Base-by-base conservation (phyloP, 169 alveolate species). In the Plasmodium vivax region DNA sequence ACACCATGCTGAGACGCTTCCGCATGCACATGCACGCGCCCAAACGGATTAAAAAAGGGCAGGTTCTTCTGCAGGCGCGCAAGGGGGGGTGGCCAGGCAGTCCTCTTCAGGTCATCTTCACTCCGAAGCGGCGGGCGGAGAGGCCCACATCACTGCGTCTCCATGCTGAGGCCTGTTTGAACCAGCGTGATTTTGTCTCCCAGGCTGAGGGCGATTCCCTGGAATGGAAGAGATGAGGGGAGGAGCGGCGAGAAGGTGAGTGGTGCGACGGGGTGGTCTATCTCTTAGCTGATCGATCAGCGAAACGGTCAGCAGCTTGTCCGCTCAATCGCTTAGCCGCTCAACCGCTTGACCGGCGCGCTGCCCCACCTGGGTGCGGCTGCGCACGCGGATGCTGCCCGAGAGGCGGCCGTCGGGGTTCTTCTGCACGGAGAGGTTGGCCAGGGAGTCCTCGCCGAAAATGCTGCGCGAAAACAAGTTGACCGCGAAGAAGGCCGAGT, bases 401-500 rank as follows among this genome's bases (percentile, higher is more conserved):
- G 97, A 32, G 62, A 93, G 93, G 10, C 85, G 84, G 12, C 96
- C 95, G 41, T 96, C 94, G 4, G 79, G 32, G 92, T 94, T 94
- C 94, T 93, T 94, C 27, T 93, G 96, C 16, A 96, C 82, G 47
- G 99, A 97, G 27, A 98, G 47, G 87, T 98, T 98, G 58, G 98
- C 98, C 6, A 98, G 92, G 34, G 99, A 99, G 85, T 98, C 99
- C 92, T 98, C 99, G 32, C 98, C 99, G 87, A 97, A 97, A 77
- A 97, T 97, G 43, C 99, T 98, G 91, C 98, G 96, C 47, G 98
- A 97, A 95, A 97, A 98, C 81, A 98, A 96, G 92, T 98, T 98
- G 5, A 97, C 96, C 3, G 99, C 99, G 81, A 98, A 96, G 95
- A 98, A 98, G 19, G 98, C 96, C 2, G 96, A 93, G 38, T 95